Base-by-base conservation (phyloP, 768 basidiomycete species). In the Tubosaeta brunneosetosa region DNA sequence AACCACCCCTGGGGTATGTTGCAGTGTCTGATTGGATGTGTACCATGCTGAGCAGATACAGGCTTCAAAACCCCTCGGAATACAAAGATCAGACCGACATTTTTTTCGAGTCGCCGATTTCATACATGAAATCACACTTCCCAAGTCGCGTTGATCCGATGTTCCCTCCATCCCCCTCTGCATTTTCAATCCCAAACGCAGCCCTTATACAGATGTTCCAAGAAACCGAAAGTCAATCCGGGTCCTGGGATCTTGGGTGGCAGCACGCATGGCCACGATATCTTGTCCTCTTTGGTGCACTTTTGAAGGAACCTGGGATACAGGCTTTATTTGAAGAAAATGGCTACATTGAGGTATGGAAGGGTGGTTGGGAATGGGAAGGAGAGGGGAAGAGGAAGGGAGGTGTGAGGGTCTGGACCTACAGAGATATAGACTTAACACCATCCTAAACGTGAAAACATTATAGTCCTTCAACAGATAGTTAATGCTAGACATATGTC, bases 1-100 rank as follows among this genome's bases (percentile, higher is more conserved):
- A 97, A 64, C 97, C 97, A 2, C 95, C 95, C 0, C 67, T 95
- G 1, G 69, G 78, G 93, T 95, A 71, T 60, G 87, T 75, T 1
- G 6, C 25, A 49, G 27, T 34, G 41, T 43, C 48, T 19, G 17
- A 26, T 33, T 37, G 29, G 9, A 37, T 31, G 25, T 25, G n/a
- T 38, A 47, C 22, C 47, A 49, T 54, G 58, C 55, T 57, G 46
- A 52, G 32, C 26, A 38, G 47, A 50, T 50, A 44, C 11, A 69
- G 68, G 34, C 58, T 71, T 43, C 78, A 82, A 63, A 69, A 83
- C 52, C 66, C 79, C 0, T 53, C 72, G 10, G 71, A 70, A 8
- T 94, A 95, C 68, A 75, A 68, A 37, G 92, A 93, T 65, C 91
- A 97, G 69, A 86, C 90, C 1, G 80, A 83, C 43, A 67, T 88